Percentiles rank a stretch among this genome's conserved stretches.
Conservation (phyloP, 139 green algal species). For the Microglena sp. region DNA sequence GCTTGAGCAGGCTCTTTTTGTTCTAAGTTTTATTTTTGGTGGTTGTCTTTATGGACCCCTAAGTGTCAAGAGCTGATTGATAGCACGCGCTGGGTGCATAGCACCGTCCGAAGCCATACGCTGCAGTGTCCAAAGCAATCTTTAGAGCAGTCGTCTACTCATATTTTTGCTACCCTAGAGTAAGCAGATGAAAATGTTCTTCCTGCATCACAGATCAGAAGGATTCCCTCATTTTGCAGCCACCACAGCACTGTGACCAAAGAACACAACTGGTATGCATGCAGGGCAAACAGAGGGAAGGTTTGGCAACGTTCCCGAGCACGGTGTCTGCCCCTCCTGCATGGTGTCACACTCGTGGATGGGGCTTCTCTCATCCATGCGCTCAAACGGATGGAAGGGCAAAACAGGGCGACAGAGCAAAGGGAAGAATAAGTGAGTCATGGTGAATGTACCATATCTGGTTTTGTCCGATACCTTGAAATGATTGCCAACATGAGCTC, state of each 20-base stretch:
- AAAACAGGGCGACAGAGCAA: background rate
- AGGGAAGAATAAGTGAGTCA: too few relatives aligned
- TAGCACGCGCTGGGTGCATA: too few relatives aligned
- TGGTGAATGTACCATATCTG: too few relatives aligned
- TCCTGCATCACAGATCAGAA: background rate
- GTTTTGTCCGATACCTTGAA: too few relatives aligned
- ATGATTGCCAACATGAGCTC: too few relatives aligned
- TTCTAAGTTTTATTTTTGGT: too few relatives aligned
- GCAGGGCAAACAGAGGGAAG: background rate
- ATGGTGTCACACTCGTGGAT: background rate
- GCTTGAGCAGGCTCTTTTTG: too few relatives aligned
- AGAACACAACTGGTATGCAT: background rate
- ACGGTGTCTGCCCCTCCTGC: conserved; percentile 1
- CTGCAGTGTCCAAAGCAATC: background rate
- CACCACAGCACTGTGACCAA: background rate
- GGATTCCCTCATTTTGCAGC: background rate
- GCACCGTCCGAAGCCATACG: too few relatives aligned
- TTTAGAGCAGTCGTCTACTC: background rate
- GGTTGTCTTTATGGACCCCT: too few relatives aligned
- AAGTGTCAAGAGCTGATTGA: too few relatives aligned
- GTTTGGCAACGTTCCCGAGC: conserved; percentile 1
- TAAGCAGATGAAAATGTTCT: background rate
- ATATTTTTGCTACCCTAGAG: background rate
- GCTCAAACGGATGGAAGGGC: background rate
- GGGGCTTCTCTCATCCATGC: background rate